Conservation (phyloP, 225 moss, liverwort and hornwort species). For the Asterella californica region DNA sequence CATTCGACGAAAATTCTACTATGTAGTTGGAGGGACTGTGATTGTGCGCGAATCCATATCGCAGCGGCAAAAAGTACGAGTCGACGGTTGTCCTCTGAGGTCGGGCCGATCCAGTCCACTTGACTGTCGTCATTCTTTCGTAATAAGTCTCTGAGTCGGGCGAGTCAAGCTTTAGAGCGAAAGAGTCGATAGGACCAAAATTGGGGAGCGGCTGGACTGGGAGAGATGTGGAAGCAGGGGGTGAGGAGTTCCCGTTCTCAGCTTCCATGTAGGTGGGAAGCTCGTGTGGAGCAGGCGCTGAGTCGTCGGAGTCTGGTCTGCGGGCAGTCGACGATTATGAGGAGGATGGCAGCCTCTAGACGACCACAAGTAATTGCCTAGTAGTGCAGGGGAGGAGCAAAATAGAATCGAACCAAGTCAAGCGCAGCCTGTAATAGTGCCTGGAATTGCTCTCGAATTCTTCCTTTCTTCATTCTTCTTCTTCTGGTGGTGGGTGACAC, state of each 20-base stretch:
- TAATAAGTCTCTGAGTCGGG: background rate
- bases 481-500: background rate
- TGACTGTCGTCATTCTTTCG: background rate
- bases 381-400: background rate
- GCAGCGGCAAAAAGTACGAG: background rate
- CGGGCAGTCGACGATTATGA: background rate
- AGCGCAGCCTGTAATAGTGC: background rate
- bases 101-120: background rate
- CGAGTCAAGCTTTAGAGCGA: background rate
- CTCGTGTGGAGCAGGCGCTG: background rate
- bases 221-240: conserved; percentile 4
- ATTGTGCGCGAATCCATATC: background rate
- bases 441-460: background rate
- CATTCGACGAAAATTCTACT: background rate
- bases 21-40: background rate
- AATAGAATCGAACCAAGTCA: background rate
- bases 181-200: background rate
- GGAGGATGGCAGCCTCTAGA: background rate
- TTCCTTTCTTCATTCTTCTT: background rate
- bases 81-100: background rate
- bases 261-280: background rate
- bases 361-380: background rate
- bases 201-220: no score
- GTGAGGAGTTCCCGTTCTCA: background rate
- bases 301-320: background rate